Evolutionary conservation across 2,329 filamentous ascomycete genomes (phyloP).

Genomic region (Cordyceps cateniannulata): DNA sequence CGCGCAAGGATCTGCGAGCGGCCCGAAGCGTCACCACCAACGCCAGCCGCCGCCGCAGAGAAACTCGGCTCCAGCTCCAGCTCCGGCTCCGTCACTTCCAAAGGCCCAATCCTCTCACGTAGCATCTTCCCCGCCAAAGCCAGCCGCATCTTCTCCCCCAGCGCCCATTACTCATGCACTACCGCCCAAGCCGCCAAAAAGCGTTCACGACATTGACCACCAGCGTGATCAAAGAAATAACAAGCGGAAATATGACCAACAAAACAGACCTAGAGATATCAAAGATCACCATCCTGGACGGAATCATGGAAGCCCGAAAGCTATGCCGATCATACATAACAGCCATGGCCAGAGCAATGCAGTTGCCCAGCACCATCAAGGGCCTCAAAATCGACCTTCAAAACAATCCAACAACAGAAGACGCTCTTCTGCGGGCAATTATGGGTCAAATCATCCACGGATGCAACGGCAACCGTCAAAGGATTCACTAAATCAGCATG

Average conservation of each 20-base stretch:
- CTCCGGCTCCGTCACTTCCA: conserved; percentile 6
- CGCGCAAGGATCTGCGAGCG: not conserved
- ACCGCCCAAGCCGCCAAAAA: conserved; percentile 13
- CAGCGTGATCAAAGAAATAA: conserved; percentile 6
- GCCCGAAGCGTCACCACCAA: not conserved
- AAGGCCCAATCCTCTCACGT: not conserved
- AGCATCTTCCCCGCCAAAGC: not conserved
- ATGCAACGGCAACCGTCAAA: conserved; percentile 2
- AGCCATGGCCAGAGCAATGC: not conserved
- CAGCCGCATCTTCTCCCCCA: not conserved
- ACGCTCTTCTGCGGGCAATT: not conserved
- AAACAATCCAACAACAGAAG: not conserved
- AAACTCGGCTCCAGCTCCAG: no score
- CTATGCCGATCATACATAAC: not conserved
- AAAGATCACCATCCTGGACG: conserved; percentile 11
- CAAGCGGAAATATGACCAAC: conserved; percentile 9
- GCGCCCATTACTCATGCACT: not conserved
- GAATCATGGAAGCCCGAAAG: not conserved
- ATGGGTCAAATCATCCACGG: not conserved
- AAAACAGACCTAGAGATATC: conserved; percentile 5
- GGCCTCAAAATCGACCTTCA: not conserved
- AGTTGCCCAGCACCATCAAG: not conserved
- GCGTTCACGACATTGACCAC: conserved; percentile 8
- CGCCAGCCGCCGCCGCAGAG: not conserved
- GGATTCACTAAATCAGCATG: not conserved